Conservation (phyloP, 257 asterid genomes). For the Plantago elongata region DNA sequence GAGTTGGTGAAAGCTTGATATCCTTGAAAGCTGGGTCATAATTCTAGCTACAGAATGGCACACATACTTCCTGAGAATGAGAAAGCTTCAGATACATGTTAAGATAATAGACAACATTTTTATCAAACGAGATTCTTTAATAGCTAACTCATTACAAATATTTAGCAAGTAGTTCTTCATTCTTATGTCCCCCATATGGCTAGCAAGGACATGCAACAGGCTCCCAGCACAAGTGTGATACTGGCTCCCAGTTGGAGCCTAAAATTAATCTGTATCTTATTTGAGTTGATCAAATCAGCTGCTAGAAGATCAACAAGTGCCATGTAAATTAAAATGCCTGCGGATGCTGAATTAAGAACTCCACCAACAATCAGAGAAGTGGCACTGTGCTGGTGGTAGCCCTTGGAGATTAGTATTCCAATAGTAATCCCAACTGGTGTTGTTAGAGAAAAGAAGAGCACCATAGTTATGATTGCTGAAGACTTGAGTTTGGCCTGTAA, state of each 20-base stretch:
- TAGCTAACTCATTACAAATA: too few relatives aligned
- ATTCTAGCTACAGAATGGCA: too few relatives aligned
- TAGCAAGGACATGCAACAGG: not conserved
- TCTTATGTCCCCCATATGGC: not conserved
- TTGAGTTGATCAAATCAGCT: not conserved
- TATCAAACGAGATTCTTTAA: too few relatives aligned
- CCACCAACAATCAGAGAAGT: not conserved
- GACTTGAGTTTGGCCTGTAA: conserved; percentile 2
- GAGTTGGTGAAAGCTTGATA: too few relatives aligned
- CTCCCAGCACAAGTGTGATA: not conserved
- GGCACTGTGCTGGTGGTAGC: not conserved
- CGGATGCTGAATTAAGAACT: not conserved
- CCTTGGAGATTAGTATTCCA: not conserved
- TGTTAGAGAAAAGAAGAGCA: conserved; percentile 7
- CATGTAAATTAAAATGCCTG: not conserved
- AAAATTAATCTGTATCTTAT: not conserved
- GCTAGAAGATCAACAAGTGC: conserved; percentile 1
- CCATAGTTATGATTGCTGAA: not conserved
- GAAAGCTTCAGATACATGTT: too few relatives aligned
- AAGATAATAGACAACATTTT: too few relatives aligned
- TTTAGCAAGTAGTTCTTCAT: too few relatives aligned
- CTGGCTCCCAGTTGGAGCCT: conserved; percentile 1
- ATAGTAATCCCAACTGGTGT: conserved; percentile 7
- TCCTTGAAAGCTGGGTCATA: too few relatives aligned
- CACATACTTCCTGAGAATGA: too few relatives aligned